A percentile compares a stretch with the other conserved stretches of the same genome.
Evolutionary conservation across 495 filamentous ascomycete species (phyloP).

Genomic region (Aspergillus heteromorphus): DNA sequence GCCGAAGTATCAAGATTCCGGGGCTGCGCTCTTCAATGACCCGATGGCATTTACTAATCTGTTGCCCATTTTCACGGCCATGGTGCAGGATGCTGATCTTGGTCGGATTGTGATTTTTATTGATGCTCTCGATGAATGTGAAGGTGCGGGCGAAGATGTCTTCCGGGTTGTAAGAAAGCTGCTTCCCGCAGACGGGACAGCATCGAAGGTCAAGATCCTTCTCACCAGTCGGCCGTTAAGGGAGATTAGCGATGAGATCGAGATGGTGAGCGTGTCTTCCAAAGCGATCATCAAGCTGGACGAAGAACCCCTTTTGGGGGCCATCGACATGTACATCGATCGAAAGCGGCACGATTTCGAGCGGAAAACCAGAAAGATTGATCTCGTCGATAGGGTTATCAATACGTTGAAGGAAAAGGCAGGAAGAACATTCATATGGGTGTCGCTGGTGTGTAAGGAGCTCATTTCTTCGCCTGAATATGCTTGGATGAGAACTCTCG

Average conservation of each 20-base stretch:
- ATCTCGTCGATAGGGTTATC: not conserved
- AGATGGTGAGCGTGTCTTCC: not conserved
- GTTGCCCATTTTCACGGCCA: not conserved
- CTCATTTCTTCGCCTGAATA: not conserved
- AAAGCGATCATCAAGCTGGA: no score
- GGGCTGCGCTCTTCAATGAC: not conserved
- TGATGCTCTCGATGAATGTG: constrained; percentile 6
- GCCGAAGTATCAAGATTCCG: not conserved
- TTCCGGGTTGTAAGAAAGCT: not conserved
- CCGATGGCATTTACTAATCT: not conserved
- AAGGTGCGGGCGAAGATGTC: not conserved
- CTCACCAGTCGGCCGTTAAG: constrained; percentile 1
- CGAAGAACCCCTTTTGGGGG: not conserved
- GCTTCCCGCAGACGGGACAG: not conserved
- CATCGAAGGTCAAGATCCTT: not conserved
- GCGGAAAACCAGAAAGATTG: not conserved
- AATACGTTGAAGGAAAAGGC: not conserved
- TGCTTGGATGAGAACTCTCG: not conserved
- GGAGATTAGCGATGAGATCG: not conserved
- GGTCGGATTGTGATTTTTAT: not conserved
- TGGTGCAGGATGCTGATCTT: not conserved
- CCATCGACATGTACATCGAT: not conserved
- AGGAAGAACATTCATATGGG: not conserved
- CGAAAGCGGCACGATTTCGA: not conserved
- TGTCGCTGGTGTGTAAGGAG: not conserved